Percentiles rank a stretch among this genome's conserved stretches.
Conservation (phyloP, 371 early-diverging fungal genomes). For the Dichotomocladium elegans region DNA sequence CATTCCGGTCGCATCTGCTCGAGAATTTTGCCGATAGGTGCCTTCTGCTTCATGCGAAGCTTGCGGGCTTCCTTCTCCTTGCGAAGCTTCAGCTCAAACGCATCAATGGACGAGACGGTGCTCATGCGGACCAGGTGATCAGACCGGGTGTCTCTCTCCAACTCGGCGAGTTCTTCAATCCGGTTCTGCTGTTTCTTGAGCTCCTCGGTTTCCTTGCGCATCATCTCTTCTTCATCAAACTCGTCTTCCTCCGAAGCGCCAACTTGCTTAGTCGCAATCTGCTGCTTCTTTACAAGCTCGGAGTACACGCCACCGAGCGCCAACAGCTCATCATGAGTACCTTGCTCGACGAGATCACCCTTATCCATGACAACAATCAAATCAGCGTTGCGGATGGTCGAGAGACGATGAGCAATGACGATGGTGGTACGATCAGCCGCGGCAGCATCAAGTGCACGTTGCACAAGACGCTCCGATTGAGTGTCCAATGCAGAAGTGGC, state of each 20-base stretch:
- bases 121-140: constrained; percentile 15
- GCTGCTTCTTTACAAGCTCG: constrained; percentile 51
- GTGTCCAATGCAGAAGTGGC: constrained; percentile 63
- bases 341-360: constrained; percentile 67
- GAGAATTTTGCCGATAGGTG: constrained; percentile 34
- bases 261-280: constrained; percentile 32
- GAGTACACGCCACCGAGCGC: constrained; percentile 42
- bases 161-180: constrained; percentile 2
- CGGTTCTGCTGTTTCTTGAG: constrained; percentile 6
- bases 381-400: constrained; percentile 75
- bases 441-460: too few relatives aligned
- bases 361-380: constrained; percentile 72
- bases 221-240: constrained; percentile 12
- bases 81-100: constrained; percentile 26
- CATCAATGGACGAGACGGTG: constrained; percentile 14
- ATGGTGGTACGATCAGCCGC: too few relatives aligned
- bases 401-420: constrained; percentile 84
- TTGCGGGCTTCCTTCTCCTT: constrained; percentile 36
- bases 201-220: constrained; percentile 8
- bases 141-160: constrained; percentile 1
- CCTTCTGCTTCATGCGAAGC: constrained; percentile 27
- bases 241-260: constrained; percentile 14
- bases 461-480: too few relatives aligned
- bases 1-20: constrained; percentile 30
- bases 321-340: constrained; percentile 61